A percentile compares a stretch with the other conserved stretches of the same genome.
Conservation (phyloP, 192 early-diverging fungal species). For the Coemansia sp. region DNA sequence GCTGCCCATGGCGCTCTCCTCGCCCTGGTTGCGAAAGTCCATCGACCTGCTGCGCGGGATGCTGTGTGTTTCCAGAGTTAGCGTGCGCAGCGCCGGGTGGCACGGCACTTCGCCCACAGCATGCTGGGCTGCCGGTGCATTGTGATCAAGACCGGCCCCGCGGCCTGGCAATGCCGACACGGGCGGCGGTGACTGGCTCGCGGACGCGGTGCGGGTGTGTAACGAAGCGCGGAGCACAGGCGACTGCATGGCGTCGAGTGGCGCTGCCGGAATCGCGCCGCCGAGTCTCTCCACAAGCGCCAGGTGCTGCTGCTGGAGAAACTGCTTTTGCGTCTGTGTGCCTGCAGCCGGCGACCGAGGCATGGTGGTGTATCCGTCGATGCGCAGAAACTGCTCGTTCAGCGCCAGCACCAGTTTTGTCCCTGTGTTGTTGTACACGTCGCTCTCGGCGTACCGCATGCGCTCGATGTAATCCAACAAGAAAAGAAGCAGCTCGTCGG, state of each 20-base stretch:
- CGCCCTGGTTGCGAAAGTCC: slow-evolving; percentile 26
- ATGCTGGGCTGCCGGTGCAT: neutral
- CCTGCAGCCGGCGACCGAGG: slow-evolving; percentile 9
- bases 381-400: slow-evolving; percentile 41
- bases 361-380: slow-evolving; percentile 14
- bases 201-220: slow-evolving; percentile 2
- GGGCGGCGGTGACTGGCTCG: neutral
- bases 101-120: slow-evolving; percentile 2
- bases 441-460: slow-evolving; percentile 54
- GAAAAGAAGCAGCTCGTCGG: slow-evolving; percentile 34
- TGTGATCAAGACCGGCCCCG: neutral
- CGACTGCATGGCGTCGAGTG: neutral
- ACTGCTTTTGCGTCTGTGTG: neutral
- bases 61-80: slow-evolving; percentile 17
- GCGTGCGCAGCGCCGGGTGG: slow-evolving; percentile 3
- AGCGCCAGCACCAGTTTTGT: slow-evolving; percentile 54
- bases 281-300: neutral
- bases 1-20: neutral
- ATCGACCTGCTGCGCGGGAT: slow-evolving; percentile 46
- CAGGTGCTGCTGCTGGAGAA: neutral
- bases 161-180: neutral
- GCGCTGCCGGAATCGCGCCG: neutral
- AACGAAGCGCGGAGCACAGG: neutral
- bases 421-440: slow-evolving; percentile 54
- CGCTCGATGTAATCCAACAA: slow-evolving; percentile 51